phyloP scores from a whole-genome alignment of 148 eudicot species.

The Heliamphora exappendiculata region DNA sequence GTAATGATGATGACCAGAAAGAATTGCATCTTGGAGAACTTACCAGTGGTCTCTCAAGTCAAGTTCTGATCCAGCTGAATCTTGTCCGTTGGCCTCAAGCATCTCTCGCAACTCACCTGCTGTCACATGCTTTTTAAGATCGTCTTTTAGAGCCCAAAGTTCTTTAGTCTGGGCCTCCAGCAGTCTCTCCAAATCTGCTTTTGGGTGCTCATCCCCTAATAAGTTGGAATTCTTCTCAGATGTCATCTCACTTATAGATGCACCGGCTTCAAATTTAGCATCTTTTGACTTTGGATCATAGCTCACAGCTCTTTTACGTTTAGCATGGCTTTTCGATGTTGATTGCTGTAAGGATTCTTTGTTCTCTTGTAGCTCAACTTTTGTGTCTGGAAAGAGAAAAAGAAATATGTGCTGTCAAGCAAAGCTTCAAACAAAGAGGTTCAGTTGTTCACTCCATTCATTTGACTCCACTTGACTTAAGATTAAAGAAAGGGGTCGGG shows the following conservation, averaged over 20 bases:
- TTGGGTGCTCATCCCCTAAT: conserved; percentile 18
- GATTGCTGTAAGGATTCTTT: conserved; percentile 17
- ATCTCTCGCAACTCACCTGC: conserved; percentile 66
- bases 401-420: no score
- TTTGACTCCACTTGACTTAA: neutral
- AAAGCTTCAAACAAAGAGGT: no score
- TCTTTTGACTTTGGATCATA: conserved; percentile 44
- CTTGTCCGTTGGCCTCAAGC: conserved; percentile 81
- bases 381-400: conserved; percentile 31
- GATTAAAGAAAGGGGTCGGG: neutral
- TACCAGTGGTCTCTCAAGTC: conserved; percentile 90
- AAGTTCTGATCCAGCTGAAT: conserved; percentile 77
- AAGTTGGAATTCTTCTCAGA: conserved; percentile 21
- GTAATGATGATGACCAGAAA: neutral
- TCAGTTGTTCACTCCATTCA: no score
- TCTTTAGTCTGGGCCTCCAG: conserved; percentile 75
- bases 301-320: conserved; percentile 48
- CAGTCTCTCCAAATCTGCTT: conserved; percentile 39
- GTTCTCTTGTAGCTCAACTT: conserved; percentile 21
- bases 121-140: conserved; percentile 68
- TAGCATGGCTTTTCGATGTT: conserved; percentile 35
- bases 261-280: conserved; percentile 42
- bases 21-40: conserved; percentile 10
- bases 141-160: conserved; percentile 84
- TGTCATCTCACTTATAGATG: conserved; percentile 23